Evolutionary conservation across 805 yeast species (phyloP), one percentile per base, ranked within the genome.

Genomic region (Ogataea pignaliae): DNA sequence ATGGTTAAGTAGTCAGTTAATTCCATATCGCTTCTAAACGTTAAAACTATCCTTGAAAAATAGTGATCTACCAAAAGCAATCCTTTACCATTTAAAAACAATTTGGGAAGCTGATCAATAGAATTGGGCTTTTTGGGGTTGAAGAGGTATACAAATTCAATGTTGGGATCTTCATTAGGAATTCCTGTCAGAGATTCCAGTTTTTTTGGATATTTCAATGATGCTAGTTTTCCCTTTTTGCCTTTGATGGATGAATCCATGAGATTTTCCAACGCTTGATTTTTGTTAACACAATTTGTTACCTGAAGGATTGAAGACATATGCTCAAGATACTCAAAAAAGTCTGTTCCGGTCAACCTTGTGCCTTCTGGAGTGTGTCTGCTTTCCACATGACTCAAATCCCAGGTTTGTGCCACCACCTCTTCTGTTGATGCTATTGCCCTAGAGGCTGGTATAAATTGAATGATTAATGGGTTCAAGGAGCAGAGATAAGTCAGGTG

Each of bases 211-310:
- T 21, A 21, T 21, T 21, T 21, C 26, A 39, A 50, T 10, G 32
- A 40, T 33, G 50, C n/a, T 4, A 36, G 13, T 3, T 15, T 17
- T 21, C 18, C n/a, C 9, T 16, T 17, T 21, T 21, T 37, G n/a
- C n/a, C 14, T 16, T 21, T 35, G 7, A 37, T 39, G 29, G 36
- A 17, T 21, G 26, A 21, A 21, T 4, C 7, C 26, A n/a, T 45
- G 29, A 2, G 35, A 18, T 14, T 41, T 16, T 15, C 48, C 28
- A 53, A 38, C 10, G 50, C 56, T 5, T 43, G 43, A 36, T 50
- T 36, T 29, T 50, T 50, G 40, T 53, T 53, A 21, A 48, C 48
- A 36, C 56, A 53, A 33, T 53, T 53, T 5, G 56, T 47, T 10
- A 53, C 37, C 17, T 53, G 56, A 16, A 53, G 39, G 7, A 53